Base-by-base conservation (phyloP, 805 yeast genomes). In the Starmerella potacharoeniae region DNA sequence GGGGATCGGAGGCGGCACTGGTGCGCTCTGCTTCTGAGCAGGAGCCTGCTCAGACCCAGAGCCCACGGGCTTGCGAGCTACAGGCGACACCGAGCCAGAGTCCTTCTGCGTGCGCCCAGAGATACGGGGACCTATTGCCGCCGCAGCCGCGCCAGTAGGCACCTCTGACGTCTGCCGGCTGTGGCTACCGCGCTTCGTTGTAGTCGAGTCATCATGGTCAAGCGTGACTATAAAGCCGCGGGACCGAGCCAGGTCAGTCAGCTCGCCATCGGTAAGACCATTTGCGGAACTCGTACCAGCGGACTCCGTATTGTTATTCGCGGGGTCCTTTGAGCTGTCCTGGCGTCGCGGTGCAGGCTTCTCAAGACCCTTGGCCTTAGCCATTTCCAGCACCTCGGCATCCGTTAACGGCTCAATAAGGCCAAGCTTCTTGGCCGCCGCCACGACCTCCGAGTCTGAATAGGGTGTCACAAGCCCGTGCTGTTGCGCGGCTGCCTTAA, bases 381-480 rank as follows among this genome's bases (percentile, higher is more conserved):
- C 30, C 10, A 30, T 22, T 22, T 28, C 31, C 42, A n/a, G 13
- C 39, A 53, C 37, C n/a, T 55, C 55, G 4, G 30, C 55, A 5
- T 54, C 50, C 7, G 53, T 17, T 4, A 37, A 45, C 7, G 60
- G 60, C 6, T 76, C 68, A 1, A 93, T 95, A 54, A 87, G 69
- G 62, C 78, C 75, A 60, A 84, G 73, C 35, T 1, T 90, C 95
- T 33, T 50, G 28, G 31, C 43, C 7, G 11, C 29, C 7, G 43
- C 43, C 1, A n/a, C 13, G 13, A 40, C 39, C 48, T 6, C 17
- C 3, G 51, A 8, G 5, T 40, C 43, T 5, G 43, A 16, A 40
- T 40, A 16, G 29, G 43, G 43, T 17, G 10, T 30, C 43, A 40
- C 43, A 40, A 22, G 43, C 4, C 43, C 43, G 13, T 16, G 43